phyloP scores from a whole-genome alignment of 352 stramenopile species.

The Phytophthora nicotianae region DNA sequence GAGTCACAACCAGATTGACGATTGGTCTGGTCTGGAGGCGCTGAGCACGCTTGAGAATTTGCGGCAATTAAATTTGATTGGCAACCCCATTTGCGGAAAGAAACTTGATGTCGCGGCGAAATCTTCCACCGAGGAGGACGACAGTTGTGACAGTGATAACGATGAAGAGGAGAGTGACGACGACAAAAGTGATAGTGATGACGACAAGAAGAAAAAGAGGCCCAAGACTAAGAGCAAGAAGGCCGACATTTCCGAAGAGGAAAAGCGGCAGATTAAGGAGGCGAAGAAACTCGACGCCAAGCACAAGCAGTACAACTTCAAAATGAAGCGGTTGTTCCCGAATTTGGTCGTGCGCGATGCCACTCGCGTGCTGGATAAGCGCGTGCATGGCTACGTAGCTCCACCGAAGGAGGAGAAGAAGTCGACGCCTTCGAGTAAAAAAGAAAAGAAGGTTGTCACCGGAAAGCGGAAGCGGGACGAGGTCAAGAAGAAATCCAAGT shows the following conservation, averaged over 20 bases:
- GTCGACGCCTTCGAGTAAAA: slow-evolving; percentile 30
- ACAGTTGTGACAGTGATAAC: slow-evolving; percentile 18
- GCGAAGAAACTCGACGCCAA: slow-evolving; percentile 74
- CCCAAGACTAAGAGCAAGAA: slow-evolving; percentile 32
- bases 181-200: slow-evolving; percentile 27
- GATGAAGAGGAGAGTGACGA: slow-evolving; percentile 30
- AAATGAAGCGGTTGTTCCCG: slow-evolving; percentile 87
- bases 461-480: slow-evolving; percentile 37
- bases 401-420: slow-evolving; percentile 75
- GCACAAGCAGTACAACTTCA: slow-evolving; percentile 90
- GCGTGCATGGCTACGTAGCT: slow-evolving; percentile 81
- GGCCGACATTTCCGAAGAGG: slow-evolving; percentile 46
- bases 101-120: slow-evolving; percentile 43
- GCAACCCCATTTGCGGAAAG: slow-evolving; percentile 77
- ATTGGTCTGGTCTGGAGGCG: slow-evolving; percentile 78
- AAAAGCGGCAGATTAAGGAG: slow-evolving; percentile 62
- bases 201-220: slow-evolving; percentile 26
- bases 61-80: slow-evolving; percentile 80
- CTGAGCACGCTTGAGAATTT: slow-evolving; percentile 63
- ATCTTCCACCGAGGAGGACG: slow-evolving; percentile 18
- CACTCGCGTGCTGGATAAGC: slow-evolving; percentile 78
- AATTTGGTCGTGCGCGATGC: slow-evolving; percentile 82
- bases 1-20: slow-evolving; percentile 83
- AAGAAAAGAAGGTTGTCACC: slow-evolving; percentile 30
- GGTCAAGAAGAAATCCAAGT: slow-evolving; percentile 17